Evolutionary conservation across 352 stramenopile species (phyloP), one percentile per base, ranked within the genome.

Genomic region (Nothophytophthora sp.): DNA sequence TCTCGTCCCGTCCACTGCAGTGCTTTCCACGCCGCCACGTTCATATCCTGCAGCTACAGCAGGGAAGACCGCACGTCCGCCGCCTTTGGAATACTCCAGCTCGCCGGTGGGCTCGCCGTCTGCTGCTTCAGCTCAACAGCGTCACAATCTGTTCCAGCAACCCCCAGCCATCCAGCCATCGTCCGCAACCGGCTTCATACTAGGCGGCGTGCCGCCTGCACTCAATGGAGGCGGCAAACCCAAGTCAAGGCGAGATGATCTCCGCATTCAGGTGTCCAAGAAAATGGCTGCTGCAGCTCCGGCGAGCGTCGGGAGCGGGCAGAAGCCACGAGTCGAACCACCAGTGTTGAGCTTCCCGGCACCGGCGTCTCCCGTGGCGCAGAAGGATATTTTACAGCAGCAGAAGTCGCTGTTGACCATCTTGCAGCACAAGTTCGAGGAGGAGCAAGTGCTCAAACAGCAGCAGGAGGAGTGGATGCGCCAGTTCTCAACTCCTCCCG

Each of bases 181-280:
- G 37, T 24, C 51, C 18, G 23, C 15, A 7, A 42, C 45, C 19
- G 43, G 20, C 2, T 50, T 55, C 9, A 27, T 48, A 29, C 20
- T 38, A 13, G 35, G 42, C 24, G 38, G 46, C 8, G 34, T 52
- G 6, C 53, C 63, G 2, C 40, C 50, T 8, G 41, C 57, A 1
- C 47, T 69, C 47, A 55, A 39, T 51, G 22, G 48, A 35, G 32
- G 47, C 15, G 16, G 27, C 9, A 38, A 62, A 41, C 41, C 34
- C 16, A 67, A 36, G 34, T 48, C 48, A 40, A 66, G 69, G n/a
- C 73, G 78, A 18, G 63, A 85, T 62, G 58, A 88, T 49, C 58
- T 92, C 35, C 78, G 82, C 19, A 88, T 92, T 30, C 78, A 85
- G 63, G 69, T 90, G 12, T 86, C 81, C 12, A 92, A 90, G 50